Percentiles rank a stretch among this genome's conserved stretches.
Conservation (phyloP, 306 rosid genomes). For the Vigna nakashimae region DNA sequence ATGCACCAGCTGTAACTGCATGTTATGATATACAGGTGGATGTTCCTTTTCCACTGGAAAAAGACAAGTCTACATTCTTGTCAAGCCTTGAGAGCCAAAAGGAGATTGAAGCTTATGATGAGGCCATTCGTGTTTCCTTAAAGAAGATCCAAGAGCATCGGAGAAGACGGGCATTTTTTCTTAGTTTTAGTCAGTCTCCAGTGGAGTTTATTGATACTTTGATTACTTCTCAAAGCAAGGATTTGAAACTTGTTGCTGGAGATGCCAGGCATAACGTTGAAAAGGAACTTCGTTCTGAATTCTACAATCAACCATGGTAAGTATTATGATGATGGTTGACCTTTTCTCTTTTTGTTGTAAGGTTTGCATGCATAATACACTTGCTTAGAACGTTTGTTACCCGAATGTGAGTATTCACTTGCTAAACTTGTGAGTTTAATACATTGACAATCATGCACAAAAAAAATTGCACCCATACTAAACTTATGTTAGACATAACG, state of each 20-base stretch:
- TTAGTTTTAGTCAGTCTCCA: conserved; percentile 89
- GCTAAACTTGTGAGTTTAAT: conserved; percentile 20
- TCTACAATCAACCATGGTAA: conserved; percentile 86
- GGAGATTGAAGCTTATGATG: conserved; percentile 76
- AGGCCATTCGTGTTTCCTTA: conserved; percentile 59
- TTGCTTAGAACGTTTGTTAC: background rate
- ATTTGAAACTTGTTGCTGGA: conserved; percentile 73
- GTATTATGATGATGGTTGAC: conserved; percentile 30
- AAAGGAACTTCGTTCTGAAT: conserved; percentile 62
- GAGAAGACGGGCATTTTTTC: conserved; percentile 81
- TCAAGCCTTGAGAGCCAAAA: conserved; percentile 57
- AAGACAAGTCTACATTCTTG: conserved; percentile 68
- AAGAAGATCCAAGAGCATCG: conserved; percentile 78
- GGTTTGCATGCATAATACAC: conserved; percentile 8
- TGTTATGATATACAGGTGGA: conserved; percentile 90
- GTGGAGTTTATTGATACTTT: conserved; percentile 71
- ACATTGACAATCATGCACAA: background rate
- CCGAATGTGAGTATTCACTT: conserved; percentile 21
- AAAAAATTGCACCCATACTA: background rate
- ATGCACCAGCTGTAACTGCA: conserved; percentile 65
- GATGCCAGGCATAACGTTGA: conserved; percentile 61
- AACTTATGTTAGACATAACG: background rate
- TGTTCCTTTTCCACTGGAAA: conserved; percentile 68
- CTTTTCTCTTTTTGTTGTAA: conserved; percentile 13
- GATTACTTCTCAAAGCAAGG: conserved; percentile 81